These are phyloP conservation scores for Mimosa pudica DNA, from an alignment of 306 rosid genomes.

Conservation along the genomic window DNA sequence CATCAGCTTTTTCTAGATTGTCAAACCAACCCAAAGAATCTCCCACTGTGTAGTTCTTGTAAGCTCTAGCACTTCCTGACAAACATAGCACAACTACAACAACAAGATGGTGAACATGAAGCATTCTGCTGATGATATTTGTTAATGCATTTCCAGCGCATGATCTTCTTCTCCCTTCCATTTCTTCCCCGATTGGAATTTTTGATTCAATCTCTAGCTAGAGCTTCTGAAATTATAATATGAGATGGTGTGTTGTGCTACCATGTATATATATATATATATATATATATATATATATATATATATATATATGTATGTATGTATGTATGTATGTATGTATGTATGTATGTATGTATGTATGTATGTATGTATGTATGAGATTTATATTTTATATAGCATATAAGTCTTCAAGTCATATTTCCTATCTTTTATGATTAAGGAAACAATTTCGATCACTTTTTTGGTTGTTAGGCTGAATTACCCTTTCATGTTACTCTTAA, in stretches of 20 bases:
- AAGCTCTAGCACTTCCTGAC: slow-evolving; percentile 57
- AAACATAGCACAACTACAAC: slow-evolving; percentile 29
- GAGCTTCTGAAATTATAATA: background rate
- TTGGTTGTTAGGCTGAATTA: background rate
- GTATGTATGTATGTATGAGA: too few relatives aligned
- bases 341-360: too few relatives aligned
- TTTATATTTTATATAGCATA: too few relatives aligned
- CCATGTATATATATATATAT: too few relatives aligned
- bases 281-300: too few relatives aligned
- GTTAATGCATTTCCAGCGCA: background rate
- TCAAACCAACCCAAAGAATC: slow-evolving; percentile 94
- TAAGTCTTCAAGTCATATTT: too few relatives aligned
- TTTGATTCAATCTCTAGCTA: background rate
- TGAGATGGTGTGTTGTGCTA: background rate
- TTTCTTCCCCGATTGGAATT: slow-evolving; percentile 28
- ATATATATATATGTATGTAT: too few relatives aligned
- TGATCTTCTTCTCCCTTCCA: slow-evolving; percentile 37
- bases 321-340: too few relatives aligned
- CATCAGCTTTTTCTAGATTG: slow-evolving; percentile 47
- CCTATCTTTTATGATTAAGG: too few relatives aligned
- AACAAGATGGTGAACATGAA: slow-evolving; percentile 21
- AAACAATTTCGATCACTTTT: background rate
- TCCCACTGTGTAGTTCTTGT: slow-evolving; percentile 89
- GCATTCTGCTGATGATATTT: background rate
- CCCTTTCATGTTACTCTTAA: background rate